Evolutionary conservation across 1,284 basidiomycete species (phyloP), one percentile per base, ranked within the genome.

Genomic region (Ustilago trichophora): DNA sequence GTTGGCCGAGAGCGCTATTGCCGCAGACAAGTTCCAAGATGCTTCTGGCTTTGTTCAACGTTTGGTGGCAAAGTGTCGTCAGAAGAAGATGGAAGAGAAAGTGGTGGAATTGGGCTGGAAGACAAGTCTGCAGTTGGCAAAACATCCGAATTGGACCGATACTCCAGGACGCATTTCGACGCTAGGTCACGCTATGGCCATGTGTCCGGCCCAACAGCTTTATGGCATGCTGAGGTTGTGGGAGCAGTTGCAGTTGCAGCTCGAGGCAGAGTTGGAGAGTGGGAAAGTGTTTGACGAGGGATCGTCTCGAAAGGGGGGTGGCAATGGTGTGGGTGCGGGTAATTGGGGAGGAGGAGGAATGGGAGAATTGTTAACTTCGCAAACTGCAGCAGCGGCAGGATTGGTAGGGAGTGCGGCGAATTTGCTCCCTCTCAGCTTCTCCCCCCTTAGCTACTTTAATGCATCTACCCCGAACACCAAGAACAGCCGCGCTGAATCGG

Each of bases 101-200:
- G 53, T 44, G 6, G 32, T 19, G 4, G 63, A n/a, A n/a, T n/a
- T n/a, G n/a, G n/a, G n/a, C 0, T 71, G 64, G 60, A 59, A 56
- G 36, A 60, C 43, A 21, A 54, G 53, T 24, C 58, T 46, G 21
- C 63, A 69, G 22, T 35, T 73, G 9, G 40, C 42, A 21, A 73
- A 71, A 27, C 58, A 73, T 48, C 68, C 65, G 3, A 22, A 15
- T 0, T 73, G 67, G 67, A 35, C 52, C 19, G 62, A 73, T 37
- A 59, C 62, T 21, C 49, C 63, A n/a, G 18, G 21, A 4, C 29
- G 56, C 4, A 50, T 73, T 7, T n/a, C 31, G 18, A 57, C 66
- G 60, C 16, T 66, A 8, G 46, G 38, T 9, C 56, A 64, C 12
- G 71, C 64, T 2, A 56, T 73, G 32, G 27, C 27, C 9, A 32